Conservation (phyloP, 1,139 yeast genomes). For the Scheffersomyces insectosa region DNA sequence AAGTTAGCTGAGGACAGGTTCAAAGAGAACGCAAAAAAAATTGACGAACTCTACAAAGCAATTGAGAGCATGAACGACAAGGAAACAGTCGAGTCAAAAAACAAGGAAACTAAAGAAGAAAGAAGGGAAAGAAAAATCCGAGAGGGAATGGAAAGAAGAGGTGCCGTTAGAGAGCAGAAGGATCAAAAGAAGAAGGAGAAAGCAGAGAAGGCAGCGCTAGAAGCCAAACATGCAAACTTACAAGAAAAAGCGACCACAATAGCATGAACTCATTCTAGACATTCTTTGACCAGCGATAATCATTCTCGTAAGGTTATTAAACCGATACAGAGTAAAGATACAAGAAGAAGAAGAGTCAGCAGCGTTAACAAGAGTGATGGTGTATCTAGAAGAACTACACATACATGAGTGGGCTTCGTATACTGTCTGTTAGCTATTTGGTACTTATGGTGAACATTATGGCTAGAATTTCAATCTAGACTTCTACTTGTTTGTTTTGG, state of each 20-base stretch:
- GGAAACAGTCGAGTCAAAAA: slow-evolving; percentile 9
- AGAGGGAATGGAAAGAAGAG: slow-evolving; percentile 61
- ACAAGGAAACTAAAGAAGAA: slow-evolving; percentile 47
- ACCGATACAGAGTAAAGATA: no score
- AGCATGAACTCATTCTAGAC: no score
- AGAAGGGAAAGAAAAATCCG: slow-evolving; percentile 57
- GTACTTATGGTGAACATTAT: no score
- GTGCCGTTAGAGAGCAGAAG: slow-evolving; percentile 23
- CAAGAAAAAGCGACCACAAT: no score
- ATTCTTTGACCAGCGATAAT: no score
- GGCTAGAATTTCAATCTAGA: no score
- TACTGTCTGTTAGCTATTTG: no score
- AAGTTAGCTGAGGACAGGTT: slow-evolving; percentile 59
- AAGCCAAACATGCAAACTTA: slow-evolving; percentile 9
- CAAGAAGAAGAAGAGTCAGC: no score
- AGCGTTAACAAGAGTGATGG: no score
- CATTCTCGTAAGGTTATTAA: no score
- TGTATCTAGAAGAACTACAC: no score
- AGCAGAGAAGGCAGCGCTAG: slow-evolving; percentile 12
- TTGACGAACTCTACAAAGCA: slow-evolving; percentile 47
- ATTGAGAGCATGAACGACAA: slow-evolving; percentile 31
- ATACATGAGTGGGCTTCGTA: no score
- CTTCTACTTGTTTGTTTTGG: neutral
- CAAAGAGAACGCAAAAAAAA: slow-evolving; percentile 58
- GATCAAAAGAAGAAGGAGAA: slow-evolving; percentile 18